These are phyloP conservation scores for Geotrichum candidum DNA, from an alignment of 1,139 yeast species.

Conservation along the genomic window DNA sequence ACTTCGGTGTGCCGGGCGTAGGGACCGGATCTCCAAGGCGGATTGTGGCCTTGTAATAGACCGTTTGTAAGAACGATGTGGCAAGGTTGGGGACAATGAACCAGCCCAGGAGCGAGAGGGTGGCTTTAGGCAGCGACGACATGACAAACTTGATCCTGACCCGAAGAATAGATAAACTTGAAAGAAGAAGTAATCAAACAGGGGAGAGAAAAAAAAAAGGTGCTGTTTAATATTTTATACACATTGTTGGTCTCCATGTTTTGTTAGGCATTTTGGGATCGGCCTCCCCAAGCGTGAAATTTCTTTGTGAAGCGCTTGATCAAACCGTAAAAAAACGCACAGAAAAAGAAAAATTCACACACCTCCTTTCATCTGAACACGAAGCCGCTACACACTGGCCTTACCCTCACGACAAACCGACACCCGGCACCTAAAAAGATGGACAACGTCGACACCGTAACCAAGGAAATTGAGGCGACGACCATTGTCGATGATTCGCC, in stretches of 20 bases:
- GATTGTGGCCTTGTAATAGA: conserved; percentile 19
- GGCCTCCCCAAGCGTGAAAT: background rate
- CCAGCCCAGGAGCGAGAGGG: conserved; percentile 24
- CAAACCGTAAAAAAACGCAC: no score
- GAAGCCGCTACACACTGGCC: background rate
- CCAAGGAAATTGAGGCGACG: background rate
- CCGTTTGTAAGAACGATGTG: conserved; percentile 19
- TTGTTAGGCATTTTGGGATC: no score
- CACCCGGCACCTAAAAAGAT: background rate
- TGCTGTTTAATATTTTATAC: no score
- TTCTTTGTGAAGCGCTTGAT: background rate
- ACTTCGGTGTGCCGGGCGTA: conserved; percentile 14
- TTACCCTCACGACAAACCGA: background rate
- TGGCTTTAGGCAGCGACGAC: background rate
- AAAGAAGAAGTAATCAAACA: background rate
- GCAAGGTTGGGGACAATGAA: conserved; percentile 23
- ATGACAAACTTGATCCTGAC: background rate
- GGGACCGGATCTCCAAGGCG: conserved; percentile 18
- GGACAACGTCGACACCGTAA: background rate
- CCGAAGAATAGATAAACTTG: background rate
- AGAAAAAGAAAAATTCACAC: background rate
- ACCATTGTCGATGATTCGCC: background rate
- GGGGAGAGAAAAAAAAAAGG: background rate
- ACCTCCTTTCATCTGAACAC: background rate
- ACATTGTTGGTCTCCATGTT: no score